phyloP scores from a whole-genome alignment of 2,329 filamentous ascomycete genomes.

The Colletotrichum shisoi region DNA sequence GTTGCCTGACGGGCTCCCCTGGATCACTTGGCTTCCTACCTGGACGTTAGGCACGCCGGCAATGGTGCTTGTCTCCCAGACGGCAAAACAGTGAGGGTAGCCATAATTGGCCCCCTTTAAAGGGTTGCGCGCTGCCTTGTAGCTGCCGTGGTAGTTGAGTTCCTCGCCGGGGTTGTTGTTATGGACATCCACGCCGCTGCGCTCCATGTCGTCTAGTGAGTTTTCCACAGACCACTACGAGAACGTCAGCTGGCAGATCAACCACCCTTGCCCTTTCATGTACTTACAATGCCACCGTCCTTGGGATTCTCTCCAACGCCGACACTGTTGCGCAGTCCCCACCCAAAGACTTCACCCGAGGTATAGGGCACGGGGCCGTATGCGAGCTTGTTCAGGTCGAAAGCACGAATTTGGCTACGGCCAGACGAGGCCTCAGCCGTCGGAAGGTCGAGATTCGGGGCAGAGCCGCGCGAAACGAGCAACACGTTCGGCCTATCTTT shows the following conservation, averaged over 20 bases:
- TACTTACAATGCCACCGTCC: slow-evolving; percentile 55
- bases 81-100: slow-evolving; percentile 61
- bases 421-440: slow-evolving; percentile 63
- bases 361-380: slow-evolving; percentile 54
- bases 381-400: slow-evolving; percentile 51
- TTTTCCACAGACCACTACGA: slow-evolving; percentile 70
- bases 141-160: slow-evolving; percentile 74
- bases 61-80: slow-evolving; percentile 62
- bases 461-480: slow-evolving; percentile 71
- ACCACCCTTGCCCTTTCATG: too few species aligned
- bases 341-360: slow-evolving; percentile 64
- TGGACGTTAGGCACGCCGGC: slow-evolving; percentile 53
- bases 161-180: slow-evolving; percentile 76
- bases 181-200: slow-evolving; percentile 67
- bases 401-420: slow-evolving; percentile 71
- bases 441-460: slow-evolving; percentile 66
- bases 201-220: slow-evolving; percentile 69
- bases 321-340: slow-evolving; percentile 77
- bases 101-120: slow-evolving; percentile 45
- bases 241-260: slow-evolving; percentile 3
- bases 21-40: slow-evolving; percentile 61
- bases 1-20: slow-evolving; percentile 45
- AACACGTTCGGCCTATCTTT: slow-evolving; percentile 62
- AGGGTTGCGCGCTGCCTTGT: slow-evolving; percentile 51
- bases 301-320: slow-evolving; percentile 69